phyloP scores from a whole-genome alignment of 805 yeast genomes.

The Lipomyces mesembrius region DNA sequence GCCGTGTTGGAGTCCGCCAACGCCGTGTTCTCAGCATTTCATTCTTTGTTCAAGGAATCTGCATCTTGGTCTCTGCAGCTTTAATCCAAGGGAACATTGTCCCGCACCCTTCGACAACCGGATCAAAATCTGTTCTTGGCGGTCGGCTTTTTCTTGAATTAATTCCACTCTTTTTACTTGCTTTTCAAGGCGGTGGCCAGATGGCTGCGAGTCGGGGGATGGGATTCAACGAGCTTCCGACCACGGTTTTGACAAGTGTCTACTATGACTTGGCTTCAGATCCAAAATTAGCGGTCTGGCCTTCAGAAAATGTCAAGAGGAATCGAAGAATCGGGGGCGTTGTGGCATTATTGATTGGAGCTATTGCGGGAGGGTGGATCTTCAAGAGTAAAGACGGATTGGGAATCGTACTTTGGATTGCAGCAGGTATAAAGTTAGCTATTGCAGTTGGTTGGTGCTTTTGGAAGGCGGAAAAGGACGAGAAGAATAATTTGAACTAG shows the following conservation, averaged over 20 bases:
- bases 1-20: neutral
- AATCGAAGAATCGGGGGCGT: neutral
- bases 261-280: neutral
- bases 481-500: neutral
- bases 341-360: neutral
- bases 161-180: neutral
- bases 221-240: conserved; percentile 3
- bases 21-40: neutral
- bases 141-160: neutral
- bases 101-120: neutral
- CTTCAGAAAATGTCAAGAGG: neutral
- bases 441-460: neutral
- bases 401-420: neutral
- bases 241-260: conserved; percentile 1
- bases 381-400: neutral
- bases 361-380: neutral
- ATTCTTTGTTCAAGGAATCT: neutral
- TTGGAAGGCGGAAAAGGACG: neutral
- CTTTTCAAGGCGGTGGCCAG: conserved; percentile 1
- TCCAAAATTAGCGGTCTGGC: neutral
- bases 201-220: neutral
- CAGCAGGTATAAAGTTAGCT: neutral
- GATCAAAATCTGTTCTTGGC: neutral
- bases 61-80: neutral
- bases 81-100: neutral